These are phyloP conservation scores for Stromatinia cepivora DNA, from an alignment of 2,329 filamentous ascomycete genomes.

Conservation along the genomic window DNA sequence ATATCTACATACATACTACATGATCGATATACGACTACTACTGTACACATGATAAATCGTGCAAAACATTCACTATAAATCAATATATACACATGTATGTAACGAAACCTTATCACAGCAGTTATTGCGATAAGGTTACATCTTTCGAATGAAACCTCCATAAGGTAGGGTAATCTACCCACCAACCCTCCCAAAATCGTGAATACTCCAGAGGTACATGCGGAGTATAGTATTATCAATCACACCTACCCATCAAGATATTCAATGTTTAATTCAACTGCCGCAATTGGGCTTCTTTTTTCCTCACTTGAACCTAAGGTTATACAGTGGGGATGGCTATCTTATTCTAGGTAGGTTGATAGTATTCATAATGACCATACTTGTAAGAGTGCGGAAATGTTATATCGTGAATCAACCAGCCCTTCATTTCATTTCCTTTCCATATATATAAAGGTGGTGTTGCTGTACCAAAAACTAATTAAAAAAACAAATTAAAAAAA, in stretches of 20 bases:
- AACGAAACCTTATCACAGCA: not conserved
- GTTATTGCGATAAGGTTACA: not conserved
- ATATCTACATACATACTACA: not conserved
- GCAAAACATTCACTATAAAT: not conserved
- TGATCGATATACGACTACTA: not conserved
- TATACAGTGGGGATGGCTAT: no score
- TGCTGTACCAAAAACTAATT: no score
- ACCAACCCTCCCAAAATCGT: not conserved
- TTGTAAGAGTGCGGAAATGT: no score
- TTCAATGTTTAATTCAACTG: no score
- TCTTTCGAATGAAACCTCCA: not conserved
- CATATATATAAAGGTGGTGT: no score
- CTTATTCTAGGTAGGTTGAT: no score
- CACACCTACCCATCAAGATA: not conserved
- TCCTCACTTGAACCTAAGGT: no score
- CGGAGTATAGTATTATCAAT: not conserved
- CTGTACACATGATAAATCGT: slow-evolving; percentile 5
- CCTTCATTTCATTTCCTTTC: no score
- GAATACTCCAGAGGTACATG: not conserved
- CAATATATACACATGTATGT: not conserved
- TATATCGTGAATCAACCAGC: no score
- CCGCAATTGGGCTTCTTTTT: no score
- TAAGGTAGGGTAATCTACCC: no score
- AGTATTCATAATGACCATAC: no score
- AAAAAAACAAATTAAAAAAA: not conserved